Percentiles rank a stretch among this genome's conserved stretches.
Conservation (phyloP, 257 asterid species). For the Paraleonurus japonicus region DNA sequence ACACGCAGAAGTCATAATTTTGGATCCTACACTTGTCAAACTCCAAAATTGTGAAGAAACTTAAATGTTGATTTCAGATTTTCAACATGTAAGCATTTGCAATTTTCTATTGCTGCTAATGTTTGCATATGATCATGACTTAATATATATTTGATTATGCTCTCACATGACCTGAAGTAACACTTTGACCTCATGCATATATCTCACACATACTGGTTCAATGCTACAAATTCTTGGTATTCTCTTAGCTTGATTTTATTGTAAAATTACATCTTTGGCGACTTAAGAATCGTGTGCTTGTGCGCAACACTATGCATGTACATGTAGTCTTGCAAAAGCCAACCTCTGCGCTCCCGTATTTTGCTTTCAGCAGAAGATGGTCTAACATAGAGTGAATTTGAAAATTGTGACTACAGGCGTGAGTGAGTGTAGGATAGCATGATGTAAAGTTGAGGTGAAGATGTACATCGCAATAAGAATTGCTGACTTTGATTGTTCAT, state of each 20-base stretch:
- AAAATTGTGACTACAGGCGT: not conserved
- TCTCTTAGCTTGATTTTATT: too few relatives aligned
- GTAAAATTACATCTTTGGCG: too few relatives aligned
- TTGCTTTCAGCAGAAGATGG: slow-evolving; percentile 2
- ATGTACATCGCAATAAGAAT: not conserved
- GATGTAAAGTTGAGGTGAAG: not conserved
- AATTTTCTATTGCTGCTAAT: slow-evolving; percentile 12
- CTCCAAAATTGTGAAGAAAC: not conserved
- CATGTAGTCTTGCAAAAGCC: too few relatives aligned
- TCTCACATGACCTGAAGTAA: not conserved
- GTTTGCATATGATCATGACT: slow-evolving; percentile 14
- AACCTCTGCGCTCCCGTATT: not conserved
- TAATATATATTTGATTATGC: not conserved
- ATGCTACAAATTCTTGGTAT: too few relatives aligned
- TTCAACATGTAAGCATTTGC: not conserved
- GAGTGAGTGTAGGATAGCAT: not conserved
- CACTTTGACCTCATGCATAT: too few relatives aligned
- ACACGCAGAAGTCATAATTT: not conserved
- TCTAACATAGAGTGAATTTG: slow-evolving; percentile 2
- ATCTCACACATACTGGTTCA: too few relatives aligned
- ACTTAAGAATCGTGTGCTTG: too few relatives aligned
- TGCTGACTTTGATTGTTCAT: not conserved
- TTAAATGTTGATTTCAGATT: slow-evolving; percentile 7
- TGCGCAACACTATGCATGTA: too few relatives aligned
- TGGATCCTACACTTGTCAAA: slow-evolving; percentile 4